A percentile compares a stretch with the other conserved stretches of the same genome.
These are phyloP conservation scores for Nannochloropsis granulata DNA, from an alignment of 108 stramenopile species.

Conservation along the genomic window DNA sequence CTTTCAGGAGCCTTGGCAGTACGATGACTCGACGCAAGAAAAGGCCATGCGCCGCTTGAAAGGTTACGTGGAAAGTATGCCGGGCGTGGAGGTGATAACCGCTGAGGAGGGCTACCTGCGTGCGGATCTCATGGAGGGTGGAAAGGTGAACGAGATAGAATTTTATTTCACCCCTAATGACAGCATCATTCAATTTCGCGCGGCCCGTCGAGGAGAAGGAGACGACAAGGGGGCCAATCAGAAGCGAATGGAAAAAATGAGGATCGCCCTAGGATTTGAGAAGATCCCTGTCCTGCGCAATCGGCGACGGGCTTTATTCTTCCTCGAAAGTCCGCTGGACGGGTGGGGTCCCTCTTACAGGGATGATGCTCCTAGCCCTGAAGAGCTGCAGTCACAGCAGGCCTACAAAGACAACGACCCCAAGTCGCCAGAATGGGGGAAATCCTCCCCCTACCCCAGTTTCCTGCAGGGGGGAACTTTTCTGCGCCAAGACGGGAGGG, in stretches of 20 bases:
- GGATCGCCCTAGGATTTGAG: neutral
- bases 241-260: neutral
- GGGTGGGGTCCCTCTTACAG: neutral
- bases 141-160: constrained; percentile 11
- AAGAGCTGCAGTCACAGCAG: neutral
- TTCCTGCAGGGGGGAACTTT: too few species aligned
- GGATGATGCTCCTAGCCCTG: neutral
- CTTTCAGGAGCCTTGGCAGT: constrained; percentile 28
- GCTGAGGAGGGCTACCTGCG: constrained; percentile 13
- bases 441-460: neutral
- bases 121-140: constrained; percentile 3
- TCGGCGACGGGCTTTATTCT: neutral
- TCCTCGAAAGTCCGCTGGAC: neutral
- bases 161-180: constrained; percentile 30
- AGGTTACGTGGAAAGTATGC: neutral
- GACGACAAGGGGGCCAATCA: constrained; percentile 14
- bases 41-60: constrained; percentile 9
- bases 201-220: constrained; percentile 1
- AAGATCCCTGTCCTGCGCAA: neutral
- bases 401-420: neutral
- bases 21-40: constrained; percentile 9
- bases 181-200: constrained; percentile 16
- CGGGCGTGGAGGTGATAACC: constrained; percentile 8
- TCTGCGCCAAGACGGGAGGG: neutral
- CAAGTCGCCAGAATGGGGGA: neutral